Evolutionary conservation across 2,329 filamentous ascomycete species (phyloP).

Genomic region (Stemphylium vesicarium): DNA sequence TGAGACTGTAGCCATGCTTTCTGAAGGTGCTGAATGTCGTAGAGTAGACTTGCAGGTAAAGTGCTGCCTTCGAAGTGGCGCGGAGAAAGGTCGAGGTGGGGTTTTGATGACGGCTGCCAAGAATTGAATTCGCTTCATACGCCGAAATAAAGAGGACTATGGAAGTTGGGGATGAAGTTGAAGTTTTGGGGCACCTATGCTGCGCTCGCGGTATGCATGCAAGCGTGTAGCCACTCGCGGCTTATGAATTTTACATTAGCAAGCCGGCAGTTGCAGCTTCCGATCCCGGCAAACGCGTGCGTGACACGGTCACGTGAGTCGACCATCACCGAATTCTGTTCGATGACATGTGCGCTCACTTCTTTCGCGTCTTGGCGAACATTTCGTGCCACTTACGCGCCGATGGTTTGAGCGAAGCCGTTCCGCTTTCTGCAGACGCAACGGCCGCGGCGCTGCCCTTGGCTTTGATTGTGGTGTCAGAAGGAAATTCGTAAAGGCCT

Average conservation of each 20-base stretch:
- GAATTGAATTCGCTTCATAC: slow-evolving; percentile 13
- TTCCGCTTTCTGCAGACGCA: slow-evolving; percentile 7
- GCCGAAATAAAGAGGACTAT: not conserved
- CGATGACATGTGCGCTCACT: slow-evolving; percentile 15
- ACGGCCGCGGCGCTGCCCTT: slow-evolving; percentile 22
- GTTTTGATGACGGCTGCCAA: slow-evolving; percentile 4
- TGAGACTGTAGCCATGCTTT: slow-evolving; percentile 10
- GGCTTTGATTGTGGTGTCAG: slow-evolving; percentile 39
- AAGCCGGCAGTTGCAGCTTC: slow-evolving; percentile 23
- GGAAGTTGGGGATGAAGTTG: not conserved
- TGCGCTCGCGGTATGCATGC: slow-evolving; percentile 10
- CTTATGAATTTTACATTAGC: slow-evolving; percentile 23
- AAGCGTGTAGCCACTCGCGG: slow-evolving; percentile 21
- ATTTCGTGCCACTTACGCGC: slow-evolving; percentile 51
- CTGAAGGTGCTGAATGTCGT: not conserved
- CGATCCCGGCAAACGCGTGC: slow-evolving; percentile 14
- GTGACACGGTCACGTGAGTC: slow-evolving; percentile 16
- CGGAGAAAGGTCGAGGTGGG: not conserved
- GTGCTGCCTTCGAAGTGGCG: not conserved
- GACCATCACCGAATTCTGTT: not conserved
- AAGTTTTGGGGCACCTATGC: slow-evolving; percentile 9
- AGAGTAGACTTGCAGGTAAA: not conserved
- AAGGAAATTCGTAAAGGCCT: slow-evolving; percentile 41
- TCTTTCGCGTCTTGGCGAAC: slow-evolving; percentile 44
- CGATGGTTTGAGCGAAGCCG: slow-evolving; percentile 31